Base-by-base conservation (phyloP, 805 yeast species). In the Lachancea nothofagi region DNA sequence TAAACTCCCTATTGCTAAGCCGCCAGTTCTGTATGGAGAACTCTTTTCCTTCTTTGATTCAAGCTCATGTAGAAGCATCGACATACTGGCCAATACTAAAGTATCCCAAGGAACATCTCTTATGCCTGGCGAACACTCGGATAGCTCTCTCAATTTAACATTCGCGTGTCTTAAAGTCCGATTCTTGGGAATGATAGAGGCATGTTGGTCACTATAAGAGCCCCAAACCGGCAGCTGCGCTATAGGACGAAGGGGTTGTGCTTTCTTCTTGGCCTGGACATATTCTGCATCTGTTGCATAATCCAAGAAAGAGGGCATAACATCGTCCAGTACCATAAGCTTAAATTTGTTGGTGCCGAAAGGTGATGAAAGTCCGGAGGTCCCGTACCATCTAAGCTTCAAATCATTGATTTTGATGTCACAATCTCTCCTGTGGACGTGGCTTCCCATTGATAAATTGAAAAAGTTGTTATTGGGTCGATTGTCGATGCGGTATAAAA, bases 321-420 rank as follows among this genome's bases (percentile, higher is more conserved):
- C 50, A 34, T 65, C 65, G 37, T 59, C 63, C 5, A 67, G 39
- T 0, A 64, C 54, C 17, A 63, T 33, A 6, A 66, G 46, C 30
- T 64, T 62, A 40, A 67, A 56, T 33, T 49, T 54, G 7, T 58
- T 57, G 3, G 67, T 53, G 1, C 68, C 67, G 36, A 58, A 57
- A 1, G 59, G 55, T 0, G 68, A 56, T 2, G 64, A 53, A 36
- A 62, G 50, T 4, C 63, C 59, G 1, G 70, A 59, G 4, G 66
- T 60, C 1, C 72, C 72, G 14, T 56, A 48, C 72, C 72, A 67
- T 44, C 69, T 54, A 15, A 66, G 41, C 37, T 60, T 60, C n/a
- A 66, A 46, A 2, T 47, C 56, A 34, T 51, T 54, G 18, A 53
- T 43, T 6, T 38, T 33, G 3, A 65, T 54, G 44, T 67, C 71